phyloP scores from a whole-genome alignment of 2,329 filamentous ascomycete genomes.

The Pseudodiploospora longispora region DNA sequence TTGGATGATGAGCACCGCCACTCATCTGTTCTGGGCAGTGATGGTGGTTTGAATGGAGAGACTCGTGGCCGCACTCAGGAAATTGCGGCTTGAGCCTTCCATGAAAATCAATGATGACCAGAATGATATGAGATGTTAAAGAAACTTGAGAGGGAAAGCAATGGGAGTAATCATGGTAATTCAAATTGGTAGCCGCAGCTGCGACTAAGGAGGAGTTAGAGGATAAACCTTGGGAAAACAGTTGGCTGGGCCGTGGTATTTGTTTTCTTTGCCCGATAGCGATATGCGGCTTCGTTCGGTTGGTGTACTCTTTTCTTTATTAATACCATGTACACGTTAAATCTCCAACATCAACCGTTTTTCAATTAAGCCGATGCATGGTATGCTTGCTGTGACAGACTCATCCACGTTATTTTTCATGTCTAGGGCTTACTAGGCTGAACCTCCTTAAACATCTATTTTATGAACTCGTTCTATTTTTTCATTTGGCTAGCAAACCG shows the following conservation, averaged over 20 bases:
- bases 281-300: slow-evolving; percentile 9
- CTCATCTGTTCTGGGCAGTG: slow-evolving; percentile 43
- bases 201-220: slow-evolving; percentile 19
- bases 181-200: slow-evolving; percentile 9
- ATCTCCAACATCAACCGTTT: too few species aligned
- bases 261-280: slow-evolving; percentile 16
- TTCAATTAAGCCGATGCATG: too few species aligned
- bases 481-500: slow-evolving; percentile 54
- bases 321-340: slow-evolving; percentile 15
- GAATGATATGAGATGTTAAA: slow-evolving; percentile 1
- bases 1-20: slow-evolving; percentile 48
- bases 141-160: neutral
- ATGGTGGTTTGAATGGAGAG: slow-evolving; percentile 47
- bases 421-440: neutral
- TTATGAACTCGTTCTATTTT: slow-evolving; percentile 6
- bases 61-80: slow-evolving; percentile 48
- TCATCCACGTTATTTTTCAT: too few species aligned
- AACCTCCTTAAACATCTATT: neutral
- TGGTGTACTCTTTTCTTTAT: slow-evolving; percentile 20
- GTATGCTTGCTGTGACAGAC: too few species aligned
- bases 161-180: slow-evolving; percentile 4
- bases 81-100: slow-evolving; percentile 27
- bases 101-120: neutral
- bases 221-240: slow-evolving; percentile 5
- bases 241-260: slow-evolving; percentile 7